Evolutionary conservation across 2,329 filamentous ascomycete genomes (phyloP).

Genomic region (Trichoderma polysporum): DNA sequence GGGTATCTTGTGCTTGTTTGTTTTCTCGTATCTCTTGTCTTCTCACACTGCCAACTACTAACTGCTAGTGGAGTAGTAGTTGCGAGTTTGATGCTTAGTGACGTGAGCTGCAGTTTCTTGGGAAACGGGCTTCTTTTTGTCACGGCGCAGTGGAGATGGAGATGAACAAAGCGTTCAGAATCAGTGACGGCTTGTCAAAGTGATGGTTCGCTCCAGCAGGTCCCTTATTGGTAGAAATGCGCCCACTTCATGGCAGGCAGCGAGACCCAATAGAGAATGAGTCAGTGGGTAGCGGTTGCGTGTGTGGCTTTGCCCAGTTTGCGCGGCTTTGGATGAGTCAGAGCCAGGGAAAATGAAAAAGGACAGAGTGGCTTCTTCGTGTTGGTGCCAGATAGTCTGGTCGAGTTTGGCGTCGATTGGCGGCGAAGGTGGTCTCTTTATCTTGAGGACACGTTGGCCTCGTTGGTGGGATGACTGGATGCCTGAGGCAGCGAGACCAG

Average conservation of each 20-base stretch:
- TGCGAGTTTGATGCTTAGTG: neutral
- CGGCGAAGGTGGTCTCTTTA: conserved; percentile 36
- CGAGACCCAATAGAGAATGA: conserved; percentile 23
- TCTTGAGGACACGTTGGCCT: conserved; percentile 34
- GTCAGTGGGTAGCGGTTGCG: conserved; percentile 22
- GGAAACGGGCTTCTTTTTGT: conserved; percentile 17
- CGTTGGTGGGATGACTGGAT: neutral
- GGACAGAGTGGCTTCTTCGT: conserved; percentile 23
- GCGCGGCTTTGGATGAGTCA: conserved; percentile 27
- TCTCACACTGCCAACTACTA: neutral
- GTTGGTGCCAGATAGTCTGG: neutral
- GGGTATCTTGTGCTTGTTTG: neutral
- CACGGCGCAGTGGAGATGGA: conserved; percentile 1
- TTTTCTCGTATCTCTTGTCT: neutral
- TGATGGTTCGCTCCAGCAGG: conserved; percentile 16
- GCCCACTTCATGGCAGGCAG: conserved; percentile 28
- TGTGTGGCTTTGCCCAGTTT: conserved; percentile 6
- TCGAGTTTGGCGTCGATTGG: conserved; percentile 1
- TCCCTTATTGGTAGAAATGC: conserved; percentile 23
- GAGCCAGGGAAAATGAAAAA: conserved; percentile 15
- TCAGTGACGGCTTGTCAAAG: neutral
- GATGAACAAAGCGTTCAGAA: neutral
- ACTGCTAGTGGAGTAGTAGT: too few species aligned
- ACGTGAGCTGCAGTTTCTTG: conserved; percentile 20
- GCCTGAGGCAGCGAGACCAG: conserved; percentile 27